phyloP scores from a whole-genome alignment of 345 rosid species.

The Gossypium turneri region DNA sequence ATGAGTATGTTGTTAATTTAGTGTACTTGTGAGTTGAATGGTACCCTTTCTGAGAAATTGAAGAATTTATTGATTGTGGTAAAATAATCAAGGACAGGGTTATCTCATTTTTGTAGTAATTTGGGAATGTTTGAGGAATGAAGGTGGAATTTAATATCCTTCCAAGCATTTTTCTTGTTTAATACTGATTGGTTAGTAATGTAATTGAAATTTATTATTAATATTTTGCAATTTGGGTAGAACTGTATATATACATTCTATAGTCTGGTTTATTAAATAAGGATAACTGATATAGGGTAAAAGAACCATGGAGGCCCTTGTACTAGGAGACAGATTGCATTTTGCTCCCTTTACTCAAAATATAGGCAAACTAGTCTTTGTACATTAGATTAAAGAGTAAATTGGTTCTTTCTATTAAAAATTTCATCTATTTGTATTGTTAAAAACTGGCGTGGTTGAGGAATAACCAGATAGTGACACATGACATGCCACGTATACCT shows the following conservation, averaged over 20 bases:
- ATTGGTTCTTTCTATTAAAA: too few relatives aligned
- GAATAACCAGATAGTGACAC: too few relatives aligned
- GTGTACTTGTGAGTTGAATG: slow-evolving; percentile 3
- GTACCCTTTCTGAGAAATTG: background rate
- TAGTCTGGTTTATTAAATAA: too few relatives aligned
- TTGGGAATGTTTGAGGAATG: background rate
- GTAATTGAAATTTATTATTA: background rate
- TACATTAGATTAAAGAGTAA: too few relatives aligned
- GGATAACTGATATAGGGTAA: too few relatives aligned
- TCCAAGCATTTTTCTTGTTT: background rate
- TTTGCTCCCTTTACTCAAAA: too few relatives aligned
- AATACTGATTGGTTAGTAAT: background rate
- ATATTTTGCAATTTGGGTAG: background rate
- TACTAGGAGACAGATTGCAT: too few relatives aligned
- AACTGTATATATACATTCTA: background rate
- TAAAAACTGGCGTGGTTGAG: too few relatives aligned
- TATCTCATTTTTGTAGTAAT: background rate
- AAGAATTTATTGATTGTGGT: background rate
- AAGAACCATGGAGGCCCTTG: too few relatives aligned
- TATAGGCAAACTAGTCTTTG: too few relatives aligned
- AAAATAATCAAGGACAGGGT: background rate
- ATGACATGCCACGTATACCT: too few relatives aligned
- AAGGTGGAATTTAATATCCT: background rate
- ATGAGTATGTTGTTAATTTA: background rate
- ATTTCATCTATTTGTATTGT: too few relatives aligned